Evolutionary conservation across 2,329 filamentous ascomycete genomes (phyloP), one percentile per base, ranked within the genome.

Genomic region (Fusarium tupiense): DNA sequence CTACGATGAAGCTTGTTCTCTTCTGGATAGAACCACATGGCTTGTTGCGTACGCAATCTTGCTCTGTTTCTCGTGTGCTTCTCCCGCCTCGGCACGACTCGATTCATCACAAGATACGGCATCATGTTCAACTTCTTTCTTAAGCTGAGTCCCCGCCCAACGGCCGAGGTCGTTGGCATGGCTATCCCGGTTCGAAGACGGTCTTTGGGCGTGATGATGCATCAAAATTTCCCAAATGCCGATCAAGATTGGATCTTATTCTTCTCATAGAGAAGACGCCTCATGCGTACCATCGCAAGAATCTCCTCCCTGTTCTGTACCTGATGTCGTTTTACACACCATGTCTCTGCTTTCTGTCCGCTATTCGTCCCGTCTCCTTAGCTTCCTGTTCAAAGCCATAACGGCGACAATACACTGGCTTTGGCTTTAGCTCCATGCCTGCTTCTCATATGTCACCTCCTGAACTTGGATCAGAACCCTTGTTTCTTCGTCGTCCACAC

Each of bases 321-420:
- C 67, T 70, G 64, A 67, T 76, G 69, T 72, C 76, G 76, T 78
- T 78, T 77, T 78, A 78, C 76, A 73, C 76, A 78, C 76, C 76
- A 71, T 78, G 76, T 78, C 76, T 78, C 73, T 78, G 69, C 44
- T 59, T 22, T 65, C 43, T 52, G 50, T 49, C 64, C 64, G 69
- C 67, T 41, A 76, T 76, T 78, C 76, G 74, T 70, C 72, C 64
- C 61, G 49, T 43, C 53, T 46, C 56, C 46, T 61, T 58, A 61
- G 66, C 57, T 68, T 61, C 26, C 64, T 14, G 31, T 61, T 50
- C 26, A 46, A 61, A 62, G 46, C 46, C 58, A 67, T 56, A 65
- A 59, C 13, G 49, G 53, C 41, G 63, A 14, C 35, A n/a, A 56
- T n/a, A 56, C 33, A 26, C 49, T 58, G 59, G 63, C 49, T 59